A percentile compares a stretch with the other conserved stretches of the same genome.
Evolutionary conservation across 2,329 filamentous ascomycete species (phyloP).

Genomic region (Helicocarpus griseus): DNA sequence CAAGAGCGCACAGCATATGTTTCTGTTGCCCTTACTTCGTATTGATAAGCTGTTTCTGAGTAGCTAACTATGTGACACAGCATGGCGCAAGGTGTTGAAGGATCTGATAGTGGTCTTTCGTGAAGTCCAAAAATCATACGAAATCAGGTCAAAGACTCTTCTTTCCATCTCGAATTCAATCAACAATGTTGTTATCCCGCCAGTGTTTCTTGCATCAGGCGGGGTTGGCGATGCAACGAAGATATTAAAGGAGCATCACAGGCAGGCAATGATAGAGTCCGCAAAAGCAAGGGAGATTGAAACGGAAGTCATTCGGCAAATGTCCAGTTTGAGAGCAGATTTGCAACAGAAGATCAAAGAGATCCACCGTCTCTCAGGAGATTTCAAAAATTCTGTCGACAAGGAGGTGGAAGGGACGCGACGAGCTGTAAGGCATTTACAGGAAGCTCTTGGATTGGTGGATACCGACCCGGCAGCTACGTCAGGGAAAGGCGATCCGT

Average conservation of each 20-base stretch:
- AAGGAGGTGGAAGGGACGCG: conserved; percentile 85
- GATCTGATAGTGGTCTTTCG: conserved; percentile 90
- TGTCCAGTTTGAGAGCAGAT: conserved; percentile 78
- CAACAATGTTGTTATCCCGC: conserved; percentile 66
- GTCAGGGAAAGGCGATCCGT: conserved; percentile 84
- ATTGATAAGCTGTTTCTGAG: background rate
- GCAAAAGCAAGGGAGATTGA: conserved; percentile 88
- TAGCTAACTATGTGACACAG: conserved; percentile 36
- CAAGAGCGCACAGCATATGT: background rate
- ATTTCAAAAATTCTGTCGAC: conserved; percentile 95
- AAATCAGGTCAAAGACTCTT: conserved; percentile 71
- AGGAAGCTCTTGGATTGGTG: conserved; percentile 68
- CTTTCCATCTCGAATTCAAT: conserved; percentile 75
- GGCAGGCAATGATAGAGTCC: conserved; percentile 65
- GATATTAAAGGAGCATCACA: conserved; percentile 74
- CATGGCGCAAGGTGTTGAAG: conserved; percentile 91
- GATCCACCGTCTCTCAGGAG: conserved; percentile 83
- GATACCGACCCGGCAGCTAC: conserved; percentile 67
- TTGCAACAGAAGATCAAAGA: conserved; percentile 96
- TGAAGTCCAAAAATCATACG: conserved; percentile 83
- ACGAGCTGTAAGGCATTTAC: conserved; percentile 67
- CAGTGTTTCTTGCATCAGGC: conserved; percentile 66
- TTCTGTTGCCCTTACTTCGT: background rate
- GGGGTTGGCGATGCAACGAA: conserved; percentile 83
- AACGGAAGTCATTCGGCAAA: conserved; percentile 76